These are phyloP conservation scores for Tephrocybe sp. DNA, from an alignment of 768 basidiomycete species.

Conservation along the genomic window DNA sequence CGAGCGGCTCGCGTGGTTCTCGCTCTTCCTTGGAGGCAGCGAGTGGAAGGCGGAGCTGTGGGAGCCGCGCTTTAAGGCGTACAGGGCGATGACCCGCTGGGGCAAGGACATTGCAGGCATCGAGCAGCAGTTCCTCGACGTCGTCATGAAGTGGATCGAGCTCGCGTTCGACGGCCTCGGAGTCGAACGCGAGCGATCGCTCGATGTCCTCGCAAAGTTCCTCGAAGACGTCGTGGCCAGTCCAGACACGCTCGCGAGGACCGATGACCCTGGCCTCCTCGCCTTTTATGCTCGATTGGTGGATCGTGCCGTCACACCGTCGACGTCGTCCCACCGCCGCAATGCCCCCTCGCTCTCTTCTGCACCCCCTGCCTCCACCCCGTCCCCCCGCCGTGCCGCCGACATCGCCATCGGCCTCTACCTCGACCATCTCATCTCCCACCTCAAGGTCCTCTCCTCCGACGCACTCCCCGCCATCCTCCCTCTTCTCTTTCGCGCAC, in stretches of 20 bases:
- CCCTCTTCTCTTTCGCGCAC: constrained; percentile 71
- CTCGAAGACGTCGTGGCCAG: constrained; percentile 51
- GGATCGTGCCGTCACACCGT: constrained; percentile 43
- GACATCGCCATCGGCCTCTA: constrained; percentile 66
- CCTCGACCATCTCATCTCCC: constrained; percentile 59
- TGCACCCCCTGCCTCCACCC: constrained; percentile 38
- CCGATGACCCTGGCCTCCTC: too few species aligned
- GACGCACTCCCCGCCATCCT: constrained; percentile 54
- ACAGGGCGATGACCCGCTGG: constrained; percentile 60
- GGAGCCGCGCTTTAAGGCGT: constrained; percentile 68
- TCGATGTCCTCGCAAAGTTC: constrained; percentile 58
- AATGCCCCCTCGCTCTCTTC: constrained; percentile 64
- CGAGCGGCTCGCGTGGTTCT: constrained; percentile 64
- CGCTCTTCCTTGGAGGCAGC: constrained; percentile 51
- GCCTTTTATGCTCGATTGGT: constrained; percentile 61
- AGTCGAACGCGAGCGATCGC: constrained; percentile 50
- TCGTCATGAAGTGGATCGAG: constrained; percentile 64
- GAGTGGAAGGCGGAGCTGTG: constrained; percentile 70
- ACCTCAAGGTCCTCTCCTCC: constrained; percentile 59
- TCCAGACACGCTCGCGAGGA: constrained; percentile 51
- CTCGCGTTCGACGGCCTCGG: background rate
- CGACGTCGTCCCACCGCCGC: constrained; percentile 42
- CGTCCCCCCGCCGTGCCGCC: too few species aligned
- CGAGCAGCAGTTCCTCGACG: constrained; percentile 53
- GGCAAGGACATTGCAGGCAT: constrained; percentile 65